Percentiles rank a stretch among this genome's conserved stretches.
phyloP scores from a whole-genome alignment of 2,329 filamentous ascomycete genomes.

The Aspergillus fischeri region DNA sequence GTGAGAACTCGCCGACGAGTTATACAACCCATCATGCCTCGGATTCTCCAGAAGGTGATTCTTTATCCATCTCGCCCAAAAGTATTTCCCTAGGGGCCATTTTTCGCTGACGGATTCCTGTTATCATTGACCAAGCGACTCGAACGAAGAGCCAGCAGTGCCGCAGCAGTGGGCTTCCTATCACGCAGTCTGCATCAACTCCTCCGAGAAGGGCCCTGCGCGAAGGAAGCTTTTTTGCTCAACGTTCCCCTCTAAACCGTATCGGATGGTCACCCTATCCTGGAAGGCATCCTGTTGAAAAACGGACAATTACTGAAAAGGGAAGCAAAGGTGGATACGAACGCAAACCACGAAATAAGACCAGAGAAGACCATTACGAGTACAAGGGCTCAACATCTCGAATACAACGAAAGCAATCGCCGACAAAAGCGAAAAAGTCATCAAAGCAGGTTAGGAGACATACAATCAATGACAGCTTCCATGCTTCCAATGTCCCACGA shows the following conservation, averaged over 20 bases:
- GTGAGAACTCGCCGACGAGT: neutral
- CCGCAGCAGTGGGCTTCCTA: neutral
- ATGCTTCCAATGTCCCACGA: slow-evolving; percentile 50
- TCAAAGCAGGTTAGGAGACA: slow-evolving; percentile 22
- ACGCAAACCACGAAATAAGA: slow-evolving; percentile 54
- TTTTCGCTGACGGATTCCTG: neutral
- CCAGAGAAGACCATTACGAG: slow-evolving; percentile 54
- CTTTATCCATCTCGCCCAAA: neutral
- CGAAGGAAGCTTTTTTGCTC: neutral
- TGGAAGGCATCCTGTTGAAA: neutral
- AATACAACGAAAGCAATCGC: neutral
- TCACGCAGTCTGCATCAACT: neutral
- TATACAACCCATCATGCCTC: neutral
- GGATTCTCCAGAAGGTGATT: neutral
- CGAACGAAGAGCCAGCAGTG: neutral
- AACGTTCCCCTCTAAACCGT: neutral
- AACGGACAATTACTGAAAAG: neutral
- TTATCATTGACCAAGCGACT: neutral
- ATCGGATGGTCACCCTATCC: neutral
- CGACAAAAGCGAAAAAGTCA: slow-evolving; percentile 17
- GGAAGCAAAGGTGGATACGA: slow-evolving; percentile 36
- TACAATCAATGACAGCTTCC: slow-evolving; percentile 54
- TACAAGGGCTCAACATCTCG: slow-evolving; percentile 24
- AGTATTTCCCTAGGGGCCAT: neutral
- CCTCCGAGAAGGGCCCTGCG: neutral